Base-by-base conservation (phyloP, 2,329 filamentous ascomycete genomes). In the Samsoniella hepiali region DNA sequence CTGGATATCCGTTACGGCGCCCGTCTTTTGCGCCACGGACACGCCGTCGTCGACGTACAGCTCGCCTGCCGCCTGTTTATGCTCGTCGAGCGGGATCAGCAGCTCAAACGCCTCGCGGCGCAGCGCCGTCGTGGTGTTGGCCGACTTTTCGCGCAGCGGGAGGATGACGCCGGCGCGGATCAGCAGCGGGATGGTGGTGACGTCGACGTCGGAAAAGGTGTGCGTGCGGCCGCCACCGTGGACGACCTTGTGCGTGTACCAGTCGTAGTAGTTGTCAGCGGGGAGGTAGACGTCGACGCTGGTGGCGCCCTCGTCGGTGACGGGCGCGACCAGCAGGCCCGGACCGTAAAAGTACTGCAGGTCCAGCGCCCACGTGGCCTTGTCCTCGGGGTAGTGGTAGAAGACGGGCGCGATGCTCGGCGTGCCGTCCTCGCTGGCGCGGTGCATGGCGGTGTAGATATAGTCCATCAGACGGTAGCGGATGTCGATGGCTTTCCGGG, bases 11-110 rank as follows among this genome's bases (percentile, higher is more conserved):
- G 81, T 84, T 70, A 93, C 93, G 73, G 94, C 88, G 40, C 89
- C 90, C 8, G 79, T 83, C 15, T 34, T 42, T 74, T 90, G 88
- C 64, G 82, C 77, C 49, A 91, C 69, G 32, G 82, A 86, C 65
- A 86, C 84, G 10, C 91, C 91, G 66, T 94, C 91, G 68, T 94
- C 91, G 8, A 93, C 76, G 71, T 93, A 93, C 63, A 94, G 77
- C 36, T 77, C 77, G 0, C 91, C 91, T 1, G 70, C 73, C 0
- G 91, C 91, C 11, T 76, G 84, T 5, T 88, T 89, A 64, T 90
- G 78, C 1, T 72, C 70, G 7, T 82, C 85, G 0, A 90, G 82
- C 0, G 91, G 88, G 50, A 96, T 81, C 40, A 94, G 70, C 58
- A 96, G 77, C 71, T 88, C 82, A 76, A 94, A 94, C 67, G 87